Evolutionary conservation across 2,329 filamentous ascomycete genomes (phyloP), one percentile per base, ranked within the genome.

Genomic region (Penicillium crustosum): DNA sequence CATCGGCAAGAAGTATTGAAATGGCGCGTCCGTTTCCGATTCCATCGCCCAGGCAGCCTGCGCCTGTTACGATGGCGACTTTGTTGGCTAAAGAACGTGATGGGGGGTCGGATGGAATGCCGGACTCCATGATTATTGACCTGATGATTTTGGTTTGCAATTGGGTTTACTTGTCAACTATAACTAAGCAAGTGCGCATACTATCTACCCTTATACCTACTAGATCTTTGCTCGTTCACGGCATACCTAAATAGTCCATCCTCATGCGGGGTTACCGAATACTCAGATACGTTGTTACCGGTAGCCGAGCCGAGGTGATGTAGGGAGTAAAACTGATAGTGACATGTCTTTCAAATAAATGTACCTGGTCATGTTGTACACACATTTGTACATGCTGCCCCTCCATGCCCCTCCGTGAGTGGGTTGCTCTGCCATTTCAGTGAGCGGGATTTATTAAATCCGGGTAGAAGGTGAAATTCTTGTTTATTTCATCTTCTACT

Each of bases 1-100:
- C 84, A 49, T 82, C 78, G 4, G 84, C 84, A 1, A 88, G 75
- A 31, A 88, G 77, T 44, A 88, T 81, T 2, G 84, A 81, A 54
- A 81, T 81, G 0, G 66, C 66, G 80, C 85, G 36, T 81, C 83
- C 85, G 61, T 87, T 88, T 5, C 85, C 85, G 44, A 87, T 83
- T 0, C 83, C 84, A 41, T 84, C 79, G 31, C 79, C 82, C 25
- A 75, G 72, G 53, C 80, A 81, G 17, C 84, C 83, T 15, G 84
- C 84, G n/a, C 84, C 84, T 0, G 83, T 85, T 29, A 86, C 79
- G 52, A 87, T 83, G 35, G 68, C 68, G 21, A 59, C 60, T 36
- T 65, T 62, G 10, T 38, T 10, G 17, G 7, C 9, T 10, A 64
- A 51, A n/a, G 58, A 65, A 31, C 68, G 61, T 3, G 66, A 67